These are phyloP conservation scores for Solanum lycopersicoides DNA, from an alignment of 257 asterid species.

Conservation along the genomic window DNA sequence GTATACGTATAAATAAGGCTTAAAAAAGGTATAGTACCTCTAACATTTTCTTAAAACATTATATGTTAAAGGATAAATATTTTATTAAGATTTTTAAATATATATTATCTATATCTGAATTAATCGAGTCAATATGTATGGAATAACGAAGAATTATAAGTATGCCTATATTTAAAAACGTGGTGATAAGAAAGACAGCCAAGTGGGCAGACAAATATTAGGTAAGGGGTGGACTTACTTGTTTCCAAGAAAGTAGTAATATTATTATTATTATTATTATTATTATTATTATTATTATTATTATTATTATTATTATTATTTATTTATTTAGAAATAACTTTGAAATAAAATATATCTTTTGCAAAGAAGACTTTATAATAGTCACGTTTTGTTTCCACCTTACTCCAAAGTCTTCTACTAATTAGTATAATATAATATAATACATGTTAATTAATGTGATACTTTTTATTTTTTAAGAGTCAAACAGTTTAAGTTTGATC, in stretches of 20 bases:
- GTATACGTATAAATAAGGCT: too few species aligned
- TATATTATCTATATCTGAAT: not conserved
- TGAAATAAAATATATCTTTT: not conserved
- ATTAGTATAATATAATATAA: too few species aligned
- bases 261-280: not conserved
- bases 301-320: not conserved
- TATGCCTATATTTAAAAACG: not conserved
- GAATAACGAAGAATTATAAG: not conserved
- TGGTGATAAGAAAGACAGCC: not conserved
- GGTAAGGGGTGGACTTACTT: not conserved
- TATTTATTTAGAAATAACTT: not conserved
- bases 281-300: too few species aligned
- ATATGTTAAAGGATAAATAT: too few species aligned
- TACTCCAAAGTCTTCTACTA: not conserved
- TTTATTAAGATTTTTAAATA: too few species aligned
- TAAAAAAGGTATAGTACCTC: not conserved
- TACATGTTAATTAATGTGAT: too few species aligned
- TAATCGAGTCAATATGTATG: not conserved
- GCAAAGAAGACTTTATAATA: not conserved
- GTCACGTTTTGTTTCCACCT: not conserved
- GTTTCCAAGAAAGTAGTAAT: not conserved
- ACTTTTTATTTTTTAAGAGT: accelerated
- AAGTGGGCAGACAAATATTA: not conserved
- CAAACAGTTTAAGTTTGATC: too few species aligned
- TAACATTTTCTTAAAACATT: too few species aligned